Base-by-base conservation (phyloP, 176 grass and related monocot species). In the Ananas comosus region DNA sequence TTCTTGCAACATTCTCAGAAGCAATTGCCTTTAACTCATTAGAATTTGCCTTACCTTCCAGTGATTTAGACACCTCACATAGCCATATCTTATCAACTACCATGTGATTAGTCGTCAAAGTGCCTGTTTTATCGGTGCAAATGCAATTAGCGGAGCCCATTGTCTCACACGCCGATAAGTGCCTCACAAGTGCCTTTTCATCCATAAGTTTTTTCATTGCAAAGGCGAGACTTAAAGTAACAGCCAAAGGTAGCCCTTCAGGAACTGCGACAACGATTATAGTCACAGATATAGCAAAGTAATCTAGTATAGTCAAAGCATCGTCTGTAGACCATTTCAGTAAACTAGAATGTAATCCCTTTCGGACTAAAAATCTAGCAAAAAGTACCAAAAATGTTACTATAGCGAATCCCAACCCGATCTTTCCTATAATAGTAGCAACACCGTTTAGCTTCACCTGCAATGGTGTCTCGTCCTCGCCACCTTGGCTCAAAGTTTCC, bases 381-480 rank as follows among this genome's bases (percentile, higher is more conserved):
- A 92, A 78, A 53, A 97, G 83, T 75, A 92, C 89, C 33, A 79
- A 64, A 75, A 97, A 97, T 27, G 94, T 97, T 57, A 86, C 61
- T 69, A 82, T 74, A 9, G 94, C 82, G 65, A 97, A 97, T 13
- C 54, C 86, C 65, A 97, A 74, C 54, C 94, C 94, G 19, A 97
- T 97, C 84, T 92, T 97, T 63, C 89, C 94, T 58, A 97, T 97
- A 81, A 97, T 92, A 65, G 94, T 92, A 16, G 94, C 94, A 11
- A 97, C 94, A 54, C 94, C 94, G 72, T 97, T 97, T 50, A 97
- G 84, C 71, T 97, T 97, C 1, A 97, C 93, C 86, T 97, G 93
- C 57, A 97, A 80, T 23, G 94, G 94, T 54, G 94, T 97, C 77
- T 97, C 94, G 75, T 97, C 89, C 64, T 92, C 94, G 51, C 89